Percentiles rank a stretch among this genome's conserved stretches.
Evolutionary conservation across 2,329 filamentous ascomycete genomes (phyloP).

Genomic region (Verticillium klebahnii): DNA sequence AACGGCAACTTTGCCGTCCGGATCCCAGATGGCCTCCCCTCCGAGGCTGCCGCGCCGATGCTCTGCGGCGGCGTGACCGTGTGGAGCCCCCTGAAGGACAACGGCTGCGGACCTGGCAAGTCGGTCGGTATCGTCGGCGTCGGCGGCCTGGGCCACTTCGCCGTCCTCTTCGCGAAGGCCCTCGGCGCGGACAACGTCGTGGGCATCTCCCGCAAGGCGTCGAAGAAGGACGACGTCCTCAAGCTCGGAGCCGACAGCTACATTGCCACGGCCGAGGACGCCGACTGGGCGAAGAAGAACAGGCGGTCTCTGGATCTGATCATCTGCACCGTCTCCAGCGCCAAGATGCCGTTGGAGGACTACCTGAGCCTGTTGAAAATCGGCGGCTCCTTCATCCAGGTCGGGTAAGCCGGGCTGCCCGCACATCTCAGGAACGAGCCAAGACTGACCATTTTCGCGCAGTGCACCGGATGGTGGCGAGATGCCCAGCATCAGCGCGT

Average conservation of each 20-base stretch:
- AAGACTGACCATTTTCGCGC: neutral
- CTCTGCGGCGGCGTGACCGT: conserved; percentile 19
- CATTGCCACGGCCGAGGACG: conserved; percentile 28
- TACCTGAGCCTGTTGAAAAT: conserved; percentile 56
- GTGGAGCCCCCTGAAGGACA: conserved; percentile 16
- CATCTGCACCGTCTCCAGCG: conserved; percentile 48
- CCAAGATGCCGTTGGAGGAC: conserved; percentile 37
- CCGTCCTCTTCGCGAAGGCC: conserved; percentile 15
- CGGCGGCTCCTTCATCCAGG: conserved; percentile 54
- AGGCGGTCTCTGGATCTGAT: conserved; percentile 51
- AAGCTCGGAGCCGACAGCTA: conserved; percentile 14
- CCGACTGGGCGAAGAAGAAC: conserved; percentile 50
- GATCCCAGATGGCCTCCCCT: conserved; percentile 1
- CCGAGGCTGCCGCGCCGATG: conserved; percentile 4
- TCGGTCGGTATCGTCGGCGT: conserved; percentile 18
- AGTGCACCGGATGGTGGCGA: conserved; percentile 38
- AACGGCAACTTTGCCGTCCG: conserved; percentile 36
- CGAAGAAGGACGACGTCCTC: conserved; percentile 7
- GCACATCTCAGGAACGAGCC: neutral
- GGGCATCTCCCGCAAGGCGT: neutral
- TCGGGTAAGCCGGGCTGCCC: conserved; percentile 26
- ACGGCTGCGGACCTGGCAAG: conserved; percentile 22
- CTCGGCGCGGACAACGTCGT: conserved; percentile 5
- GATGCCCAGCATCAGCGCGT: conserved; percentile 16
- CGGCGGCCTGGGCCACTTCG: conserved; percentile 18